Conservation (phyloP, 2,329 filamentous ascomycete species). For the Pestalotiopsis sp. region DNA sequence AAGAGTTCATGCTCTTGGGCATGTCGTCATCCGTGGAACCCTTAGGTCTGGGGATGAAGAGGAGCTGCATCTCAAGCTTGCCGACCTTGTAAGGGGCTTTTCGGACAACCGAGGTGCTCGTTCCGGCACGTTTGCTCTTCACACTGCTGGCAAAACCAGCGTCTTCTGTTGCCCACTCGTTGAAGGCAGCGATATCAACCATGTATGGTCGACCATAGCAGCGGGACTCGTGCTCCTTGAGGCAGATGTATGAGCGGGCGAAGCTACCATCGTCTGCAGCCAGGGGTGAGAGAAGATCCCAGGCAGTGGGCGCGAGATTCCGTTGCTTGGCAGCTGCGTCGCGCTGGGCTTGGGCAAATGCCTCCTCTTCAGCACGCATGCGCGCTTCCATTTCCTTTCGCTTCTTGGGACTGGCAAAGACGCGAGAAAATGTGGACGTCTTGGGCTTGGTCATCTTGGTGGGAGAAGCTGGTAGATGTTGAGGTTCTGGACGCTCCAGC, state of each 20-base stretch:
- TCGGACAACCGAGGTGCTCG: conserved; percentile 70
- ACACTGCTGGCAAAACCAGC: conserved; percentile 78
- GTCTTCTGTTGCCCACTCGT: conserved; percentile 96
- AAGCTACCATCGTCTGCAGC: conserved; percentile 93
- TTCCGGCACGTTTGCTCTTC: conserved; percentile 79
- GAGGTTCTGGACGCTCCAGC: conserved; percentile 76
- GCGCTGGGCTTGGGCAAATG: conserved; percentile 63
- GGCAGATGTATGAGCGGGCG: conserved; percentile 87
- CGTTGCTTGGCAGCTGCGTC: conserved; percentile 67
- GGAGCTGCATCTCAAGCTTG: conserved; percentile 88
- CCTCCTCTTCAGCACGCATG: conserved; percentile 81
- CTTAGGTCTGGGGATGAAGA: conserved; percentile 93
- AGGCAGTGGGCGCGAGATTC: conserved; percentile 70
- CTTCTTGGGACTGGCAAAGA: conserved; percentile 95
- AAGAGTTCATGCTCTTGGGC: conserved; percentile 99
- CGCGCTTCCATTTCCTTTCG: conserved; percentile 90
- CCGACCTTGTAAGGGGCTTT: conserved; percentile 96
- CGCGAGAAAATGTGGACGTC: conserved; percentile 85
- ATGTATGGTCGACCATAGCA: conserved; percentile 88
- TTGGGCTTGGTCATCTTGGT: conserved; percentile 71
- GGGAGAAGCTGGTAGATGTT: conserved; percentile 56
- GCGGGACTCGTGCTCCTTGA: conserved; percentile 87
- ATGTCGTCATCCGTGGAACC: conserved; percentile 89
- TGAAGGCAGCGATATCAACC: conserved; percentile 93
- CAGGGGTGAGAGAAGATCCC: conserved; percentile 84